Base-by-base conservation (phyloP, 2,329 filamentous ascomycete species). In the Dryadomyces quercus-mongolicae region DNA sequence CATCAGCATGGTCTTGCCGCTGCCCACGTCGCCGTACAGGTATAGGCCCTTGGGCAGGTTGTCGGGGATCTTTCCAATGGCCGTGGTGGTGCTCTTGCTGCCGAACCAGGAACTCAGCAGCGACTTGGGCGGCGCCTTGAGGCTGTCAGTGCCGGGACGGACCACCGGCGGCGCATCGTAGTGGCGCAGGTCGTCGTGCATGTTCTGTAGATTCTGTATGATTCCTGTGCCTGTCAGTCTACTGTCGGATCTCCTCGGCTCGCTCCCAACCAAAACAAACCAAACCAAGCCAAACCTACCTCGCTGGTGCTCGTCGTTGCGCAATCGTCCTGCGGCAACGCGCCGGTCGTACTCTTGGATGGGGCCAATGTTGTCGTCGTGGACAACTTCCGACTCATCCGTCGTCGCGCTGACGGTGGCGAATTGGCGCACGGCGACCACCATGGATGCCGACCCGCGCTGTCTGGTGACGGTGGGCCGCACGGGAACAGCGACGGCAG, bases 1-100 rank as follows among this genome's bases (percentile, higher is more conserved):
- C 93, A 98, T 98, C 65, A 98, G 76, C 93, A 98, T 98, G 2
- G 93, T 98, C 76, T 98, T 98, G 58, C 93, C 93, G 63, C 89
- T 94, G 44, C 93, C 93, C 2, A 98, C 93, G 67, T 98, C 93
- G 56, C 93, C 93, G 64, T 88, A 96, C 68, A 98, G 85, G 69
- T 98, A 98, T 36, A 98, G 71, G 0, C 93, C 93, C 60, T 88
- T 86, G 0, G 93, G 93, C 1, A 96, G 74, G 59, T 85, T 76
- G n/a, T 76, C 69, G 1, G 89, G 83, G 21, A 94, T 86, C 6
- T 71, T 68, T 52, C 70, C 69, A 16, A 76, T 70, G 61, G 68
- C 58, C 55, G 67, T 54, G 62, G 70, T 61, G 7, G 38, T 20
- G 13, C 40, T 40, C 12, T 40, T 49, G 31, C 43, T 51, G 61